phyloP scores from a whole-genome alignment of 2,329 filamentous ascomycete species.

The Botrytis squamosa region DNA sequence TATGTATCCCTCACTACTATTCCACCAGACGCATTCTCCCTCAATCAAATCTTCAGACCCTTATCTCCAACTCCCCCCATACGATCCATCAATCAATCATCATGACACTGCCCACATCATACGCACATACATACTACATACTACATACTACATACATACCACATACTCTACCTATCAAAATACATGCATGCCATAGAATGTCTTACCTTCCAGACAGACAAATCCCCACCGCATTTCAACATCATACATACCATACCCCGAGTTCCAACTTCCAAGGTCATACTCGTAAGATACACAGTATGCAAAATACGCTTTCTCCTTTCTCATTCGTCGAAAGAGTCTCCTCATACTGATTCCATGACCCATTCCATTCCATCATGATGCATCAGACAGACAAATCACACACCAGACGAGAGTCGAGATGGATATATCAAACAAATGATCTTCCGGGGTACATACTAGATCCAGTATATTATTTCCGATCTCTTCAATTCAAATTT shows the following conservation, averaged over 20 bases:
- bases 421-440: background rate
- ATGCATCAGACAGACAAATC: background rate
- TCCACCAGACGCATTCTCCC: background rate
- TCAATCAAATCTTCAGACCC: background rate
- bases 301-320: background rate
- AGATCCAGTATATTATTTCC: background rate
- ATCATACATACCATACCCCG: background rate
- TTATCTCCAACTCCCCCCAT: background rate
- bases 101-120: background rate
- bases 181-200: constrained; percentile 1
- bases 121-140: no score
- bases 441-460: background rate
- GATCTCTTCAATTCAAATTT: background rate
- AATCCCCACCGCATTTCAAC: background rate
- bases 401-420: background rate
- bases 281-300: no score
- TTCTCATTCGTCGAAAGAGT: background rate
- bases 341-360: background rate
- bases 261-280: background rate
- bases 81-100: background rate
- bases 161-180: background rate
- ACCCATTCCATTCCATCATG: background rate
- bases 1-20: background rate
- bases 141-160: background rate
- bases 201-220: constrained; percentile 1